phyloP scores from a whole-genome alignment of 2,329 filamentous ascomycete genomes.

The Aspergillus phoenicis region DNA sequence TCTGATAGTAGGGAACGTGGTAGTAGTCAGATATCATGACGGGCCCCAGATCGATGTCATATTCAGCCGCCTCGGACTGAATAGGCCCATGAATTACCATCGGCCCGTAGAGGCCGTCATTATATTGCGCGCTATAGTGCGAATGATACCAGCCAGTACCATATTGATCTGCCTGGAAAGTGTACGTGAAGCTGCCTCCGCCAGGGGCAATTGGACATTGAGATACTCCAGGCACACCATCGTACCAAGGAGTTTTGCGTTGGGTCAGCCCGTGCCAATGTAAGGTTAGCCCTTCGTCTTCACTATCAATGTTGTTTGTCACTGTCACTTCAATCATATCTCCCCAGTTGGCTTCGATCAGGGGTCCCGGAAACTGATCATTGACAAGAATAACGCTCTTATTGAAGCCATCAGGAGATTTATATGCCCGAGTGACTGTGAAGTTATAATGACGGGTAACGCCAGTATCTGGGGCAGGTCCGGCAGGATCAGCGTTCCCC shows the following conservation, averaged over 20 bases:
- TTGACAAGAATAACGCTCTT: slow-evolving; percentile 29
- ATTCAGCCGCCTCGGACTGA: slow-evolving; percentile 23
- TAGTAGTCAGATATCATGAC: slow-evolving; percentile 33
- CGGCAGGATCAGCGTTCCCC: background rate
- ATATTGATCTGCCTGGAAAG: slow-evolving; percentile 32
- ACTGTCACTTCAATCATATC: slow-evolving; percentile 34
- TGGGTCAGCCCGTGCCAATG: slow-evolving; percentile 27
- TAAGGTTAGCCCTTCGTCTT: slow-evolving; percentile 11
- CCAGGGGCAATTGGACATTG: slow-evolving; percentile 38
- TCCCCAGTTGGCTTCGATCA: slow-evolving; percentile 39
- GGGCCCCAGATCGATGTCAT: slow-evolving; percentile 33
- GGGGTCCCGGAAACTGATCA: slow-evolving; percentile 38
- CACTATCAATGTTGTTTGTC: slow-evolving; percentile 25
- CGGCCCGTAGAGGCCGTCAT: slow-evolving; percentile 35
- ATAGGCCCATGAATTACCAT: slow-evolving; percentile 37
- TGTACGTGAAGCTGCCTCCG: slow-evolving; percentile 31
- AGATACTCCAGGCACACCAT: slow-evolving; percentile 24
- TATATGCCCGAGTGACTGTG: slow-evolving; percentile 24
- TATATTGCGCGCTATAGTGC: slow-evolving; percentile 34
- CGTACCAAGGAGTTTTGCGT: slow-evolving; percentile 16
- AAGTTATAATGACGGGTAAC: slow-evolving; percentile 36
- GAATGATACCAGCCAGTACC: slow-evolving; percentile 39
- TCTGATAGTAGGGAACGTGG: slow-evolving; percentile 6
- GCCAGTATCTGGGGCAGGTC: slow-evolving; percentile 23
- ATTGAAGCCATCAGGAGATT: slow-evolving; percentile 33